These are phyloP conservation scores for Cladosporium phlei DNA, from an alignment of 2,329 filamentous ascomycete species.

Conservation along the genomic window DNA sequence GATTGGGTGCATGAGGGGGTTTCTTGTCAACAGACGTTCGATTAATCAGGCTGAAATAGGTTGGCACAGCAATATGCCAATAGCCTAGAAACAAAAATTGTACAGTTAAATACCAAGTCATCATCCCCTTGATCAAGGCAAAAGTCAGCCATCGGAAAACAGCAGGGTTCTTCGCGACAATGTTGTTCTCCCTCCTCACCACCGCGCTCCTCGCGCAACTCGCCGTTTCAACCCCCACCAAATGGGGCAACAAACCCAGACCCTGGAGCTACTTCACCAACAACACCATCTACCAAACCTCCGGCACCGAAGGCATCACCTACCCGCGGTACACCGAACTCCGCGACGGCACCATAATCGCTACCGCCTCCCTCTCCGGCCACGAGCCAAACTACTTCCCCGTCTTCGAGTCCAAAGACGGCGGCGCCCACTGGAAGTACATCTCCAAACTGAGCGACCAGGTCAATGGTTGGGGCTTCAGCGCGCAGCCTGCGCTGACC, in stretches of 20 bases:
- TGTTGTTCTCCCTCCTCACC: constrained; percentile 7
- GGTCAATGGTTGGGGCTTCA: constrained; percentile 17
- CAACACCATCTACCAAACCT: constrained; percentile 16
- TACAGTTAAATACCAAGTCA: too few species aligned
- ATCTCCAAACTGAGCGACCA: constrained; percentile 18
- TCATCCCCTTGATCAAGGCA: not conserved
- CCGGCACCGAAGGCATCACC: constrained; percentile 10
- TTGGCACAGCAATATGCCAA: too few species aligned
- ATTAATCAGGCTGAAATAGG: constrained; percentile 13
- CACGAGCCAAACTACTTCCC: constrained; percentile 14
- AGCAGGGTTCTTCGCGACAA: not conserved
- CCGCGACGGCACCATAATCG: constrained; percentile 15
- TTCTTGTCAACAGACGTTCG: not conserved
- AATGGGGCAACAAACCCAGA: constrained; percentile 2
- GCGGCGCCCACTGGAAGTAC: constrained; percentile 16
- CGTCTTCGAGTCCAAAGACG: constrained; percentile 17
- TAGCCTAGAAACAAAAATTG: too few species aligned
- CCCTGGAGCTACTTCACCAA: constrained; percentile 16
- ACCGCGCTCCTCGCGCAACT: constrained; percentile 8
- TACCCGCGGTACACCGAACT: constrained; percentile 15
- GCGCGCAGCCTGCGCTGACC: constrained; percentile 15
- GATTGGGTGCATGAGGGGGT: not conserved
- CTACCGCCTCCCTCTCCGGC: constrained; percentile 12
- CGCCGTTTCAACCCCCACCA: not conserved
- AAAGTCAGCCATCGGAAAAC: not conserved